A percentile compares a stretch with the other conserved stretches of the same genome.
Evolutionary conservation across 495 filamentous ascomycete genomes (phyloP).

Genomic region (Neurospora discreta): DNA sequence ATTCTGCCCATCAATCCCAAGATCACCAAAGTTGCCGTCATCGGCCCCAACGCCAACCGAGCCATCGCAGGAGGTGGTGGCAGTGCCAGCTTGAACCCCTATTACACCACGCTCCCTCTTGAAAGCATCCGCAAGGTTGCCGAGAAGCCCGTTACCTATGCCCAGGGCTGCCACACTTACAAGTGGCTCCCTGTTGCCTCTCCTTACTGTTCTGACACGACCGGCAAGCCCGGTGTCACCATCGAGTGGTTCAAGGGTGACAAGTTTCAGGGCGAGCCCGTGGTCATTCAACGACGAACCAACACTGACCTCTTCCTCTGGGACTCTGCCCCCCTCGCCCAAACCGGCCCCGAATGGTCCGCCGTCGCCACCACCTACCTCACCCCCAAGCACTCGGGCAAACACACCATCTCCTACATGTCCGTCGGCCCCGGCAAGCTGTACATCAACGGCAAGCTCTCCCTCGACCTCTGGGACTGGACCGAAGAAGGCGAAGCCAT

Average conservation of each 20-base stretch:
- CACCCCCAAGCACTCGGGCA: conserved; percentile 42
- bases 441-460: conserved; percentile 54
- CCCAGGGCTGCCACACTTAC: conserved; percentile 46
- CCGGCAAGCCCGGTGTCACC: conserved; percentile 46
- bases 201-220: conserved; percentile 43
- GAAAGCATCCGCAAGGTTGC: conserved; percentile 41
- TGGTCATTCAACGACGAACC: conserved; percentile 39
- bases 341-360: conserved; percentile 50
- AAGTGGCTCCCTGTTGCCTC: conserved; percentile 57
- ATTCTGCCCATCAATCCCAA: conserved; percentile 56
- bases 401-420: conserved; percentile 66
- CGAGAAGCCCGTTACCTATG: conserved; percentile 38
- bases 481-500: conserved; percentile 54
- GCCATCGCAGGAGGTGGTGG: conserved; percentile 74
- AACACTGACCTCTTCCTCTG: conserved; percentile 59
- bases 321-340: conserved; percentile 50
- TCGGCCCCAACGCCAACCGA: conserved; percentile 73
- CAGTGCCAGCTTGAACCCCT: conserved; percentile 66
- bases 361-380: conserved; percentile 46
- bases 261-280: conserved; percentile 45
- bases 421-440: conserved; percentile 64
- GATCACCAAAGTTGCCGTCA: conserved; percentile 55
- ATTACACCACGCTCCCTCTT: conserved; percentile 56
- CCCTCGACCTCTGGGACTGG: conserved; percentile 67
- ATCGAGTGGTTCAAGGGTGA: conserved; percentile 56